phyloP scores from a whole-genome alignment of 1,139 yeast species.

The Kurtzmaniella natalensis region DNA sequence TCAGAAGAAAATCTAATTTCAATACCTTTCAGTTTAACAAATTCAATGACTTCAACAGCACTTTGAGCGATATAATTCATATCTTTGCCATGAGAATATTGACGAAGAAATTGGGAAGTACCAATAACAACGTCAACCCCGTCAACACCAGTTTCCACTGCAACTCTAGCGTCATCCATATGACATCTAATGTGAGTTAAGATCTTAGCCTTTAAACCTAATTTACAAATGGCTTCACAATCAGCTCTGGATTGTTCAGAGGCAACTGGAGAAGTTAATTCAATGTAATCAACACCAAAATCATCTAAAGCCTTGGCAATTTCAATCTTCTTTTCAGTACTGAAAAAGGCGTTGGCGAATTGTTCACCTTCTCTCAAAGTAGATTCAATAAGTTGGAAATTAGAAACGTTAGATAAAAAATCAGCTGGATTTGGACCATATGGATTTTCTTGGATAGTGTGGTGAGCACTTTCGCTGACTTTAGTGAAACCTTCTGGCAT shows the following conservation, averaged over 20 bases:
- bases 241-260: conserved; percentile 53
- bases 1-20: conserved; percentile 56
- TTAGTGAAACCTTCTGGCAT: conserved; percentile 27
- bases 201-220: conserved; percentile 50
- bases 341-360: conserved; percentile 56
- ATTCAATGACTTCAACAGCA: conserved; percentile 55
- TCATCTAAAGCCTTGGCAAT: conserved; percentile 57
- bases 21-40: conserved; percentile 53
- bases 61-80: conserved; percentile 49
- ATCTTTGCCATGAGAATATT: conserved; percentile 53
- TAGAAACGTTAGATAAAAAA: conserved; percentile 48
- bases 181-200: conserved; percentile 58
- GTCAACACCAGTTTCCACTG: conserved; percentile 58
- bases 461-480: conserved; percentile 26
- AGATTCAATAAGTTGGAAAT: conserved; percentile 51
- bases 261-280: conserved; percentile 56
- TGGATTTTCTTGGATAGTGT: conserved; percentile 32
- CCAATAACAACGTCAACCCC: conserved; percentile 60
- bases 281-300: conserved; percentile 58
- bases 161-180: conserved; percentile 56
- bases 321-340: conserved; percentile 49
- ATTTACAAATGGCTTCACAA: conserved; percentile 55
- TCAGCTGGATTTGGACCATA: conserved; percentile 61
- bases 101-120: conserved; percentile 50
- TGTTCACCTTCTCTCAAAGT: conserved; percentile 61